Conservation (phyloP, 768 basidiomycete species). For the Baorangia bicolor region DNA sequence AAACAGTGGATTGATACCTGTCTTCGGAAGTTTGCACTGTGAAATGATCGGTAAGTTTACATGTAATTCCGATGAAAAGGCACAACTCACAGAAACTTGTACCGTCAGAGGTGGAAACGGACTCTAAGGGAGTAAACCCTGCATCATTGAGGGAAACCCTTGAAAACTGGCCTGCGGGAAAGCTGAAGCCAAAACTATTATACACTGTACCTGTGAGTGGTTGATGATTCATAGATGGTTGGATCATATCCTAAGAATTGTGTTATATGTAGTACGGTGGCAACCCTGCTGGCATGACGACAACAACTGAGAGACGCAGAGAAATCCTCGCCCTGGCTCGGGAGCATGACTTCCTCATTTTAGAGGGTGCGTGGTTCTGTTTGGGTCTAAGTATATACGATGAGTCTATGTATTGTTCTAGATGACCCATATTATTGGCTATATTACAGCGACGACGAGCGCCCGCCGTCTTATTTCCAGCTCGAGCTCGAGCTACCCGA, state of each 20-base stretch:
- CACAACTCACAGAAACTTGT: constrained; percentile 1
- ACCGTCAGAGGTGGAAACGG: constrained; percentile 64
- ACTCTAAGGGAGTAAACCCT: constrained; percentile 62
- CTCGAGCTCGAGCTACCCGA: constrained; percentile 63
- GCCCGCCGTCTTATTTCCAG: constrained; percentile 72
- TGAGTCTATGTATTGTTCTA: constrained; percentile 22
- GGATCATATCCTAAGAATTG: neutral
- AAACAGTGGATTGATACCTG: constrained; percentile 58
- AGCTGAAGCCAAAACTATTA: constrained; percentile 66
- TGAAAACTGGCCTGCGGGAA: constrained; percentile 63
- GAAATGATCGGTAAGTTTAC: constrained; percentile 48
- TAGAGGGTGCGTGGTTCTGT: constrained; percentile 54
- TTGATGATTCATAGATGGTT: neutral
- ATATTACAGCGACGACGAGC: constrained; percentile 58
- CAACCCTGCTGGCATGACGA: constrained; percentile 78
- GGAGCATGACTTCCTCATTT: constrained; percentile 69
- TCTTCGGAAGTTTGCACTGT: constrained; percentile 50
- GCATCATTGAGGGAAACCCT: constrained; percentile 56
- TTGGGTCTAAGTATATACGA: neutral
- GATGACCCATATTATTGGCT: constrained; percentile 70
- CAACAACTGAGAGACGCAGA: constrained; percentile 57
- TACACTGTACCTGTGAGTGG: constrained; percentile 67
- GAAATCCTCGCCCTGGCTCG: constrained; percentile 64
- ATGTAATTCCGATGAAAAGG: neutral
- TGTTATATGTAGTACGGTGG: constrained; percentile 59